phyloP scores from a whole-genome alignment of 305 asterid genomes.

The Plantago coronopus region DNA sequence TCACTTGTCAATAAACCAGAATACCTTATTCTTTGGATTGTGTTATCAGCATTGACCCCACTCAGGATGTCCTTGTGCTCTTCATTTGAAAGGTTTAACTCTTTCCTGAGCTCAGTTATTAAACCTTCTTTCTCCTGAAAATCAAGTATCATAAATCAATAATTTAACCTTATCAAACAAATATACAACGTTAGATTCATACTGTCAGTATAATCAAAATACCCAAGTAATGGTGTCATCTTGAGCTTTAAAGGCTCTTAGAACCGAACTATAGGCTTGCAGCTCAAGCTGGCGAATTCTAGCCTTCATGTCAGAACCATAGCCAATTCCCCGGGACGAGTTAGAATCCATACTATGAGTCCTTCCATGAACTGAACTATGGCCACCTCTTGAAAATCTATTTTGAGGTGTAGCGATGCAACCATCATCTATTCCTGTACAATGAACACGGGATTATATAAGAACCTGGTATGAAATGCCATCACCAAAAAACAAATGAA shows the following conservation, averaged over 20 bases:
- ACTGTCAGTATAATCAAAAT: slow-evolving; percentile 20
- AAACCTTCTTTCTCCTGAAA: slow-evolving; percentile 82
- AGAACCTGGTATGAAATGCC: slow-evolving; percentile 10
- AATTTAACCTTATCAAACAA: slow-evolving; percentile 35
- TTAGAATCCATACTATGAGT: slow-evolving; percentile 52
- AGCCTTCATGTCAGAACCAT: slow-evolving; percentile 71
- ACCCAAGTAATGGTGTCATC: slow-evolving; percentile 94
- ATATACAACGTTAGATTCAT: slow-evolving; percentile 27
- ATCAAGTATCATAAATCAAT: slow-evolving; percentile 36
- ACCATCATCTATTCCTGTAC: slow-evolving; percentile 80
- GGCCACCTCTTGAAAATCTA: slow-evolving; percentile 71
- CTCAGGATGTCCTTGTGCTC: slow-evolving; percentile 77
- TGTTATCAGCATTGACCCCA: slow-evolving; percentile 71
- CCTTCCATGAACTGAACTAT: slow-evolving; percentile 68
- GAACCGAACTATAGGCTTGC: slow-evolving; percentile 81
- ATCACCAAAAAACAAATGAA: not conserved
- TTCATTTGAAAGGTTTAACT: slow-evolving; percentile 76
- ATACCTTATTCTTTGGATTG: slow-evolving; percentile 76
- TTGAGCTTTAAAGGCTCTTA: slow-evolving; percentile 89
- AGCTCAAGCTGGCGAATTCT: slow-evolving; percentile 89
- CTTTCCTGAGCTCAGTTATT: slow-evolving; percentile 80
- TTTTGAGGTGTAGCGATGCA: slow-evolving; percentile 80
- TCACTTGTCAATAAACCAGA: slow-evolving; percentile 12
- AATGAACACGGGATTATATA: slow-evolving; percentile 12
- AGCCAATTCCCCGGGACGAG: slow-evolving; percentile 56